These are phyloP conservation scores for Plenodomus tracheiphilus DNA, from an alignment of 2,329 filamentous ascomycete species.

Conservation along the genomic window DNA sequence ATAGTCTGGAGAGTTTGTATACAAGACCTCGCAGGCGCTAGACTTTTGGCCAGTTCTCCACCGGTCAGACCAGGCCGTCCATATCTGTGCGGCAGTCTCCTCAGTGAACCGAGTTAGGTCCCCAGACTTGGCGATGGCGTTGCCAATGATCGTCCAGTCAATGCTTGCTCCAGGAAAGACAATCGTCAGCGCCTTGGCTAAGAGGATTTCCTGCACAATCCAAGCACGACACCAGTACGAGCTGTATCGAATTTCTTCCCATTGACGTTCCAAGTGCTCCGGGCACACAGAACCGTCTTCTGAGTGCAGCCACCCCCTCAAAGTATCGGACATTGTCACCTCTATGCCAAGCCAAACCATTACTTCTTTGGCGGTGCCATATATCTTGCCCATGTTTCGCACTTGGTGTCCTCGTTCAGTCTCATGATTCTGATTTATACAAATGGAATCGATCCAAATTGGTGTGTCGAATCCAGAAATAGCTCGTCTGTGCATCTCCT, in stretches of 20 bases:
- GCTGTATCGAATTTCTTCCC: neutral
- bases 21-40: too few relatives aligned
- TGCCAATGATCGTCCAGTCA: neutral
- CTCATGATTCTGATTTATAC: constrained; percentile 9
- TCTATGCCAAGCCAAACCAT: constrained; percentile 9
- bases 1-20: neutral
- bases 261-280: neutral
- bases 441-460: constrained; percentile 15
- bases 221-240: constrained; percentile 5
- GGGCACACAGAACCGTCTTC: neutral
- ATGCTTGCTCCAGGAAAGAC: neutral
- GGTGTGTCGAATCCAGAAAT: neutral
- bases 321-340: too few relatives aligned
- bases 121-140: neutral
- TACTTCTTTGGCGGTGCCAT: neutral
- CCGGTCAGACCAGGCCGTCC: neutral
- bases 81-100: neutral
- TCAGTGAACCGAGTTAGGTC: neutral
- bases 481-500: neutral
- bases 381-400: constrained; percentile 7
- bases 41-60: neutral
- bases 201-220: constrained; percentile 4
- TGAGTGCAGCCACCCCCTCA: neutral
- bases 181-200: neutral
- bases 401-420: constrained; percentile 11